Evolutionary conservation across 805 yeast species (phyloP).

Genomic region (Saccharomycopsis vini): DNA sequence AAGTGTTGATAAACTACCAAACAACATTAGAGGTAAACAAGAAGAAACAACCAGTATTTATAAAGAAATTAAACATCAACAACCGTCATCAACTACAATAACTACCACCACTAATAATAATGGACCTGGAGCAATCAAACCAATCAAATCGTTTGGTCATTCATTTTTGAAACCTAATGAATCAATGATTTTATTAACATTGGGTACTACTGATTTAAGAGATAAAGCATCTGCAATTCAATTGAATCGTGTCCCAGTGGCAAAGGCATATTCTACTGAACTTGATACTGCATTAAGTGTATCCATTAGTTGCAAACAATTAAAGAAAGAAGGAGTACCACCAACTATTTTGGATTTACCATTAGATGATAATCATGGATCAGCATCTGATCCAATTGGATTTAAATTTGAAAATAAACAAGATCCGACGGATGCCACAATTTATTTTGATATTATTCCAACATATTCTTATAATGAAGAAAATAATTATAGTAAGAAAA

Average conservation of each 20-base stretch:
- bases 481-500: constrained; percentile 23
- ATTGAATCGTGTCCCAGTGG: constrained; percentile 63
- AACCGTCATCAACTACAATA: neutral
- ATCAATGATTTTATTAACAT: constrained; percentile 65
- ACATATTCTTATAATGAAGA: constrained; percentile 52
- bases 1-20: constrained; percentile 22
- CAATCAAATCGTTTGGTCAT: constrained; percentile 82
- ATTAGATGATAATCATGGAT: constrained; percentile 48
- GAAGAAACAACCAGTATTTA: constrained; percentile 15
- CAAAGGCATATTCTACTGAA: constrained; percentile 72
- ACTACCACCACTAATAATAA: too few species aligned
- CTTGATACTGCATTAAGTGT: constrained; percentile 82
- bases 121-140: too few species aligned
- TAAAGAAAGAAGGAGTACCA: constrained; percentile 40
- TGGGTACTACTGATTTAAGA: constrained; percentile 80
- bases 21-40: neutral
- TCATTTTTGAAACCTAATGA: constrained; percentile 55
- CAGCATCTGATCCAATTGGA: constrained; percentile 53
- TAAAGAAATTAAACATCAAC: constrained; percentile 18
- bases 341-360: constrained; percentile 71
- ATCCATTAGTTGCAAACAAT: constrained; percentile 36
- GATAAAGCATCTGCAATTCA: constrained; percentile 50
- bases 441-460: constrained; percentile 83
- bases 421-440: constrained; percentile 40
- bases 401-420: constrained; percentile 49